Evolutionary conservation across 176 grass and related monocot species (phyloP).

Genomic region (Lolium rigidum): DNA sequence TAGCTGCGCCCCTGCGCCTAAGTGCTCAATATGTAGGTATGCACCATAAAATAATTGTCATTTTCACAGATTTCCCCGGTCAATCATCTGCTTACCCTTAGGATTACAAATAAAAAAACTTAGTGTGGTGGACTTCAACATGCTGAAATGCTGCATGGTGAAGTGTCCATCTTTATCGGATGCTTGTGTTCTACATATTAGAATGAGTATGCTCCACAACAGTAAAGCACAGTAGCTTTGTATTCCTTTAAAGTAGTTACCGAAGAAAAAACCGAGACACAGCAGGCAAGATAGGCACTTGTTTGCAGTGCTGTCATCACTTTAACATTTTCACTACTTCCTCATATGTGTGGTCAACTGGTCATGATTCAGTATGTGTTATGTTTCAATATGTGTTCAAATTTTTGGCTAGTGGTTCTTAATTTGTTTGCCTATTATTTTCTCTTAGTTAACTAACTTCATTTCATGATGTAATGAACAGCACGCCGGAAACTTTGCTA

Average conservation of each 20-base stretch:
- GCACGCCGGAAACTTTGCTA: conserved; percentile 66
- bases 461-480: background rate
- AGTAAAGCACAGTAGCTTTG: too few relatives aligned
- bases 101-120: too few relatives aligned
- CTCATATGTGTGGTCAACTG: background rate
- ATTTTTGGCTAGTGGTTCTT: background rate
- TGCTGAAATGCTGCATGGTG: background rate
- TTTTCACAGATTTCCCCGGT: background rate
- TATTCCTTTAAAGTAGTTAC: conserved; percentile 17
- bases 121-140: background rate
- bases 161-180: background rate
- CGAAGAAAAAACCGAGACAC: background rate
- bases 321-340: background rate
- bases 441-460: background rate
- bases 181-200: background rate
- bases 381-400: too few relatives aligned
- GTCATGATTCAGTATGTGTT: too few relatives aligned
- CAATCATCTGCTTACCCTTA: background rate
- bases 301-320: background rate
- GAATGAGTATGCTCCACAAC: too few relatives aligned
- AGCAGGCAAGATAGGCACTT: background rate
- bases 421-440: background rate
- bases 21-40: background rate
- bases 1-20: background rate
- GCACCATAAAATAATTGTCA: background rate